Evolutionary conservation across 2,329 filamentous ascomycete genomes (phyloP).

Genomic region (Fusarium abutilonis): DNA sequence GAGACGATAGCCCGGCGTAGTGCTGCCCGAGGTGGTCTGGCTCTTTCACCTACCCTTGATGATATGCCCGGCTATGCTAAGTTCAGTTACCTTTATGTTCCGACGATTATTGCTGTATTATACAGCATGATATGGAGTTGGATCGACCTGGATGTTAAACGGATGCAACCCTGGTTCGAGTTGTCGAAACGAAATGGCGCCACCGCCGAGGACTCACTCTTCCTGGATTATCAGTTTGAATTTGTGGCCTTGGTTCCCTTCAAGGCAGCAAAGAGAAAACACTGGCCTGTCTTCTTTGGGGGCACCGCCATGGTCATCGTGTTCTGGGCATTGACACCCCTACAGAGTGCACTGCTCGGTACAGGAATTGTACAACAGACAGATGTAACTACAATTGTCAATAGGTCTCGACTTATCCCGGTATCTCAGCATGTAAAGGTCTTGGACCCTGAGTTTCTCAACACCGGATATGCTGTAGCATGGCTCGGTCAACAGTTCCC

Average conservation of each 20-base stretch:
- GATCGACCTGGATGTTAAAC: constrained; percentile 67
- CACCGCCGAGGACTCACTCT: constrained; percentile 55
- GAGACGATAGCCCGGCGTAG: constrained; percentile 57
- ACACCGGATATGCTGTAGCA: constrained; percentile 57
- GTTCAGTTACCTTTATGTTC: constrained; percentile 61
- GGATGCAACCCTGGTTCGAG: constrained; percentile 69
- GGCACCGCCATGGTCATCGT: constrained; percentile 61
- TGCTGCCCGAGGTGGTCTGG: constrained; percentile 53
- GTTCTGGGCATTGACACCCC: constrained; percentile 64
- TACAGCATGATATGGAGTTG: constrained; percentile 68
- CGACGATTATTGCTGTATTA: constrained; percentile 63
- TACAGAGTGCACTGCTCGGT: constrained; percentile 65
- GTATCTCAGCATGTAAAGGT: constrained; percentile 30
- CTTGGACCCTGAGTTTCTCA: constrained; percentile 52
- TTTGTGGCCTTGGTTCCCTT: constrained; percentile 51
- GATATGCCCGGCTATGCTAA: constrained; percentile 50
- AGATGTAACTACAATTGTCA: neutral
- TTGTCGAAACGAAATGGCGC: constrained; percentile 60
- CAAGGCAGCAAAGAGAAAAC: constrained; percentile 46
- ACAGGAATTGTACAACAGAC: constrained; percentile 46
- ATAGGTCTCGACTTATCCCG: constrained; percentile 30
- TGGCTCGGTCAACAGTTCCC: constrained; percentile 59
- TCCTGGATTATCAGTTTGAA: constrained; percentile 62
- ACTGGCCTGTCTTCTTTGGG: constrained; percentile 63
- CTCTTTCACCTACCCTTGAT: constrained; percentile 35